These are phyloP conservation scores for Eucalyptus sp. DNA, from an alignment of 345 rosid genomes.

Conservation along the genomic window DNA sequence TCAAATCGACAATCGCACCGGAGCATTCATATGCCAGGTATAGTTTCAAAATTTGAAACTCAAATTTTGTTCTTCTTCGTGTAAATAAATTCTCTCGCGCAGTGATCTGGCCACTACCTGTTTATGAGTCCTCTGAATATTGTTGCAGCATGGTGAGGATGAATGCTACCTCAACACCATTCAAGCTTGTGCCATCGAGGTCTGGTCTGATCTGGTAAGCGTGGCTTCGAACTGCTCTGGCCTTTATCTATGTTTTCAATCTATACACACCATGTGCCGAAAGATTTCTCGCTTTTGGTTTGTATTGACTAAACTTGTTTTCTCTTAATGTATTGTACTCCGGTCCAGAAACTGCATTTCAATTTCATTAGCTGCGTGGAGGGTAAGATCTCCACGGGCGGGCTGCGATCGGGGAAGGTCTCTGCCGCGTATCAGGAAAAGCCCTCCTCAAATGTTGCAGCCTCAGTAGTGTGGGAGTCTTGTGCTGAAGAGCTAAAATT, in stretches of 20 bases:
- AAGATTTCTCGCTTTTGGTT: not conserved
- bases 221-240: not conserved
- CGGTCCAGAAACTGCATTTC: constrained; percentile 26
- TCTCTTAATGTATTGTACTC: not conserved
- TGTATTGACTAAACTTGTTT: not conserved
- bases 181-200: constrained; percentile 41
- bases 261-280: not conserved
- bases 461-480: constrained; percentile 2
- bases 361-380: constrained; percentile 27
- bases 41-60: not conserved
- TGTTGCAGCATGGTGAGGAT: constrained; percentile 43
- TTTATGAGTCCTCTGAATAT: not conserved
- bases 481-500: constrained; percentile 4
- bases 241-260: not conserved
- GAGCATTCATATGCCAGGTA: constrained; percentile 24
- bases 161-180: constrained; percentile 55
- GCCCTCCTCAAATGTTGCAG: not conserved
- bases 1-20: not conserved
- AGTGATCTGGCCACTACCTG: not conserved
- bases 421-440: not conserved
- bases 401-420: not conserved
- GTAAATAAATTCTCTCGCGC: not conserved
- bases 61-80: not conserved
- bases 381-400: not conserved
- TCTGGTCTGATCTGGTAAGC: constrained; percentile 31